Evolutionary conservation across 116 monocot species (phyloP), one percentile per base, ranked within the genome.

Genomic region (Zostera marina): DNA sequence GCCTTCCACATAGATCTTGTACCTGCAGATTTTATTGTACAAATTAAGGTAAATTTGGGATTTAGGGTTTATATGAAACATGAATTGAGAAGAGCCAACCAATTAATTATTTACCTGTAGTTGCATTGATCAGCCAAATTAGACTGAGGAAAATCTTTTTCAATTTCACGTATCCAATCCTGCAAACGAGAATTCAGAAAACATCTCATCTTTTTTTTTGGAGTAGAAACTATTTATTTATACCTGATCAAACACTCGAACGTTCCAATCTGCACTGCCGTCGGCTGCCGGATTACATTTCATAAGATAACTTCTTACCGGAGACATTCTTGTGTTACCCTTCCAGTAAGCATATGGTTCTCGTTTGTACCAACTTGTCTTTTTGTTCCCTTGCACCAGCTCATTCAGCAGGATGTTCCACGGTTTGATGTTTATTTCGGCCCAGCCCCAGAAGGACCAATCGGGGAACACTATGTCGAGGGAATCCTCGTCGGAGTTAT

Each of bases 391-490:
- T 41, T 68, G 40, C 53, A 13, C 64, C 51, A 86, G 54, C 47
- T 81, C 86, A 59, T 66, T 47, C 14, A 39, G 12, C 63, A 49
- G 21, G 5, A 7, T 20, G 9, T 40, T 26, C 63, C 63, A 63
- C 11, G 63, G 63, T 19, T 63, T 52, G 6, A 63, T 41, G 12
- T 63, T 63, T 3, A 63, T 8, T 52, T 63, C 52, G 2, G 51
- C n/a, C 63, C 84, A 84, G 42, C 84, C 84, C 84, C 80, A 84
- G 77, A 84, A 84, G 65, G 84, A 84, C 84, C 84, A 84, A 52
- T 84, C 84, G 0, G 84, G 84, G 71, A 84, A 84, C 22, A 84
- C 71, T 26, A 84, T 68, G 45, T 84, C 84, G 0, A 72, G 52
- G 1, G 84, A 74, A n/a, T 39, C 8, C 11, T 66, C 68, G 17